Conservation (phyloP, 768 basidiomycete genomes). For the Trametes coccinea region DNA sequence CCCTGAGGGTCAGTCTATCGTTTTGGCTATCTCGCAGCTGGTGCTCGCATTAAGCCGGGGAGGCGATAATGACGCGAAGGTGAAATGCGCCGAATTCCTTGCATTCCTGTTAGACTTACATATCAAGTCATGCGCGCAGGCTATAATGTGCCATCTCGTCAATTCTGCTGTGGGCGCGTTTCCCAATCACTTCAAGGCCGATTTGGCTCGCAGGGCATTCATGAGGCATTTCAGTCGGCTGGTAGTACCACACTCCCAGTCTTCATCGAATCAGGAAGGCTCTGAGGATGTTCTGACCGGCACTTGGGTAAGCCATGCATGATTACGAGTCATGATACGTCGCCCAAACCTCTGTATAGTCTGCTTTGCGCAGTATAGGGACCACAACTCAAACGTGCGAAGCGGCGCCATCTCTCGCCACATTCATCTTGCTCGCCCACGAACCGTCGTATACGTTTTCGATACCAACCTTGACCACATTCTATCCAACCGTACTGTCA, state of each 20-base stretch:
- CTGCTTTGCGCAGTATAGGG: slow-evolving; percentile 26
- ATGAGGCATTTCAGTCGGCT: slow-evolving; percentile 26
- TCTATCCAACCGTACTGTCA: slow-evolving; percentile 24
- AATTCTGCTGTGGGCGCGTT: slow-evolving; percentile 11
- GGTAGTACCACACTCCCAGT: slow-evolving; percentile 3
- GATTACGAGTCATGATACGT: not conserved
- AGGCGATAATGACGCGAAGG: slow-evolving; percentile 5
- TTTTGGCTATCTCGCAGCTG: slow-evolving; percentile 7
- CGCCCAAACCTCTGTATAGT: not conserved
- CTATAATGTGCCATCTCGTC: slow-evolving; percentile 12
- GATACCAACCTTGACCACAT: slow-evolving; percentile 12
- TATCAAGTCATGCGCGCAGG: not conserved
- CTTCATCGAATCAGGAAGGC: not conserved
- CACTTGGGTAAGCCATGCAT: slow-evolving; percentile 13
- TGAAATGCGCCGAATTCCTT: not conserved
- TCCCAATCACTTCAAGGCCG: slow-evolving; percentile 8
- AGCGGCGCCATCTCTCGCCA: slow-evolving; percentile 14
- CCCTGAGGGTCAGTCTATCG: slow-evolving; percentile 5
- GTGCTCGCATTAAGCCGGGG: not conserved
- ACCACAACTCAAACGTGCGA: slow-evolving; percentile 17
- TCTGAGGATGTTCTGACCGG: slow-evolving; percentile 2
- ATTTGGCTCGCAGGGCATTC: slow-evolving; percentile 22
- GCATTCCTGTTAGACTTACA: not conserved
- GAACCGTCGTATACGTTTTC: slow-evolving; percentile 14
- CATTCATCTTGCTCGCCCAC: slow-evolving; percentile 33